Base-by-base conservation (phyloP, 441 rosid species). In the Aleurites moluccanus region DNA sequence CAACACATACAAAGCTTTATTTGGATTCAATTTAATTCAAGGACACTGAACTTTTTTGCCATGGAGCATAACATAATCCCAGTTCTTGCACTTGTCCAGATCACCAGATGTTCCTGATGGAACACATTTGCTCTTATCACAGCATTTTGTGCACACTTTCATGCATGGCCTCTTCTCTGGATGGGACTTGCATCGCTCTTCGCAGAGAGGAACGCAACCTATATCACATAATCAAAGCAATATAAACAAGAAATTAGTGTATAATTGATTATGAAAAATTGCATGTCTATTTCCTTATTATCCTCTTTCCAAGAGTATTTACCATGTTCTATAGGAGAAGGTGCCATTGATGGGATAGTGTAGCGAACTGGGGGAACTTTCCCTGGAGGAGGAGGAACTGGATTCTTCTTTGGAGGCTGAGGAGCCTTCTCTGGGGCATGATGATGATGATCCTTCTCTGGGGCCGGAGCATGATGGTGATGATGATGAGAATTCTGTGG, bases 121-220 rank as follows among this genome's bases (percentile, higher is more conserved):
- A 63, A 62, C 69, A 49, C 69, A 73, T 62, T 72, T 73, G 69
- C 59, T 23, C 16, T 62, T 62, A 20, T 16, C 25, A 30, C 71
- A 67, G 59, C 59, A 67, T 45, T 25, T 33, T 33, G 33, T 30
- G 60, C 75, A 73, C 1, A 13, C 68, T 49, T 6, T 73, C 27
- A 62, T 47, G 15, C 60, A 35, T 0, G 52, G 60, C 40, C 55
- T 49, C 61, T 49, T 73, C 49, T 20, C 21, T 28, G 30, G n/a
- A n/a, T 33, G 69, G 2, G 30, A 10, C 21, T 73, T 47, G 60
- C 75, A 62, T 6, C 44, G 64, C 27, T 60, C 20, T 28, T 60
- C 42, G 7, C 50, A 76, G 8, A 56, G 61, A 38, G 38, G 72
- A 42, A 45, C 33, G 4, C 71, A 67, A 2, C 35, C 71, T 67